These are phyloP conservation scores for Tolypocladium endophyticum DNA, from an alignment of 2,329 filamentous ascomycete genomes.

Conservation along the genomic window DNA sequence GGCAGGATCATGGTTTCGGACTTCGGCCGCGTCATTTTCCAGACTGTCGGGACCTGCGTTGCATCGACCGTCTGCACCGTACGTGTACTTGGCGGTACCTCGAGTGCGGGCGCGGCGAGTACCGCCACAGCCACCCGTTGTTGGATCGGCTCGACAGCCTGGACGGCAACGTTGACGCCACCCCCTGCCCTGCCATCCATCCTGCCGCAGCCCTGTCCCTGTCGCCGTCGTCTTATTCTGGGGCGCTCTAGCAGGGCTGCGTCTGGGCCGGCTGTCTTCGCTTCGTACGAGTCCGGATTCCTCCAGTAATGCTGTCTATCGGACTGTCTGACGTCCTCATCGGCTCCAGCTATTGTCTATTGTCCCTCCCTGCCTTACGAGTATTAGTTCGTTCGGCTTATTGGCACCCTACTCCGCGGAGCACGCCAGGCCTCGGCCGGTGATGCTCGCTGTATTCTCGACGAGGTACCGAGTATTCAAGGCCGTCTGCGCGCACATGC, in stretches of 20 bases:
- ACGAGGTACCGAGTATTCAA: too few relatives aligned
- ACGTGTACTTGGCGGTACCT: background rate
- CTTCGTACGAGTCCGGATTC: too few relatives aligned
- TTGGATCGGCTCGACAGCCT: background rate
- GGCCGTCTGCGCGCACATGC: background rate
- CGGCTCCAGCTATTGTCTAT: background rate
- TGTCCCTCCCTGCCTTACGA: too few relatives aligned
- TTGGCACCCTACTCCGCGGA: background rate
- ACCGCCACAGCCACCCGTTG: background rate
- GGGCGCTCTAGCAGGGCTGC: too few relatives aligned
- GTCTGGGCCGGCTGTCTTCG: background rate
- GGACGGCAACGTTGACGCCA: background rate
- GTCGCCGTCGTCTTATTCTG: background rate
- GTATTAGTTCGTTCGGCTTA: background rate
- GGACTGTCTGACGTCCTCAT: background rate
- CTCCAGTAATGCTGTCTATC: too few relatives aligned
- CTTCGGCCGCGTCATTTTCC: constrained; percentile 16
- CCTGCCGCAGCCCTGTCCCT: background rate
- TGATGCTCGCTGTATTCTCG: background rate
- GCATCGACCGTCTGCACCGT: constrained; percentile 6
- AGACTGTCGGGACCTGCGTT: constrained; percentile 21
- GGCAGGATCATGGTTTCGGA: background rate
- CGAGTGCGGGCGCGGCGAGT: background rate
- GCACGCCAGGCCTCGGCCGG: background rate
- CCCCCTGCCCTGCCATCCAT: background rate